These are phyloP conservation scores for Heliocybe sulcata DNA, from an alignment of 1,284 basidiomycete genomes.

Conservation along the genomic window DNA sequence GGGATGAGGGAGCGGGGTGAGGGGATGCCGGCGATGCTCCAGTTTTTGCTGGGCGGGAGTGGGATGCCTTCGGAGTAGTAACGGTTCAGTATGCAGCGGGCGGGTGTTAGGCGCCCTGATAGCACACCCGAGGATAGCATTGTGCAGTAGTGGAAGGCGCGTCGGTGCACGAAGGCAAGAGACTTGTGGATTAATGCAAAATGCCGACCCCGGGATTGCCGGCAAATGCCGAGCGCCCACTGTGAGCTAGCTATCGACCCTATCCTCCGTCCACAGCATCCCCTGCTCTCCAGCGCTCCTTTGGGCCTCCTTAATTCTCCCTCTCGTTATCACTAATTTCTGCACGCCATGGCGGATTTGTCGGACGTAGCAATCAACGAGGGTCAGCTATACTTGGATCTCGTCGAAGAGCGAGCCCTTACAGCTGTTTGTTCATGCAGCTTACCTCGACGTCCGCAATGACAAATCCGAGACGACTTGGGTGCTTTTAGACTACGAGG, in stretches of 20 bases:
- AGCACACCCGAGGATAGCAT: background rate
- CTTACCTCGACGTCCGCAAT: conserved; percentile 78
- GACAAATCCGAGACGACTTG: conserved; percentile 83
- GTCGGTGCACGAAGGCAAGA: too few relatives aligned
- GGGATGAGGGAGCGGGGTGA: conserved; percentile 41
- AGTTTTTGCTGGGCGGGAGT: conserved; percentile 23
- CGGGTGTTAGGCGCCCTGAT: conserved; percentile 8
- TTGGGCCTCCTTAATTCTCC: conserved; percentile 8
- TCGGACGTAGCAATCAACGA: conserved; percentile 70
- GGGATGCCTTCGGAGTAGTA: conserved; percentile 12
- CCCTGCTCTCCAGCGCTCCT: conserved; percentile 7
- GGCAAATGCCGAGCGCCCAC: conserved; percentile 3
- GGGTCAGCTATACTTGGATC: conserved; percentile 40
- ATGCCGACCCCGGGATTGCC: background rate
- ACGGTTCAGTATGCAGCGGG: conserved; percentile 18
- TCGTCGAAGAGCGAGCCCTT: background rate
- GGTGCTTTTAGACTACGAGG: conserved; percentile 84
- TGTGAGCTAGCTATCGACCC: conserved; percentile 1
- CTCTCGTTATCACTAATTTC: conserved; percentile 10
- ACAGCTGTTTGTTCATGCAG: conserved; percentile 29
- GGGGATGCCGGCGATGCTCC: conserved; percentile 41
- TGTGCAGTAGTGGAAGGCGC: background rate
- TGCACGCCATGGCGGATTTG: conserved; percentile 72
- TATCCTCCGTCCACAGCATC: background rate
- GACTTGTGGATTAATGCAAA: background rate